These are phyloP conservation scores for Pythium phragmitis DNA, from an alignment of 352 stramenopile genomes.

Conservation along the genomic window DNA sequence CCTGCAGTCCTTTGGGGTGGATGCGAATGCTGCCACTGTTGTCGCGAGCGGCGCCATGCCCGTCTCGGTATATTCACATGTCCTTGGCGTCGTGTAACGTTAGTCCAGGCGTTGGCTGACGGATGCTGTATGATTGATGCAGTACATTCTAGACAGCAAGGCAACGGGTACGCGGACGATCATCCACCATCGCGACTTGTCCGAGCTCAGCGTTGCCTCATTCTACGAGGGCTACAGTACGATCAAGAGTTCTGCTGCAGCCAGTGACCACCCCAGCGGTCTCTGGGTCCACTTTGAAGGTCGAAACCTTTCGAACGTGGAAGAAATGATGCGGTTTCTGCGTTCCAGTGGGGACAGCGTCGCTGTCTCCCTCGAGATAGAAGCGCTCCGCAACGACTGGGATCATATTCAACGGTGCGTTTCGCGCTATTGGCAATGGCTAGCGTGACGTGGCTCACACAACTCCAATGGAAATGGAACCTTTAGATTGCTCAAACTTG, in stretches of 20 bases:
- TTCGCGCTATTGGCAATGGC: background rate
- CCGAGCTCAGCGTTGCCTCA: conserved; percentile 44
- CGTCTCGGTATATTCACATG: conserved; percentile 39
- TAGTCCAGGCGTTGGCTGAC: background rate
- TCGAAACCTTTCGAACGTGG: conserved; percentile 60
- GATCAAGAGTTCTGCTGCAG: background rate
- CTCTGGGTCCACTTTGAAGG: conserved; percentile 78
- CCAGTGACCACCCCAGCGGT: background rate
- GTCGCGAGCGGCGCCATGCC: conserved; percentile 53
- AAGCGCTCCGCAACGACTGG: conserved; percentile 70
- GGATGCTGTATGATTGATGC: background rate
- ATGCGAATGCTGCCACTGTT: conserved; percentile 42
- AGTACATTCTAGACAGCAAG: conserved; percentile 75
- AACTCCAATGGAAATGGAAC: background rate
- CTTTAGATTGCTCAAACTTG: conserved; percentile 40
- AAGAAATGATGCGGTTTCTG: conserved; percentile 56
- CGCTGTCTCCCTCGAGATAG: conserved; percentile 63
- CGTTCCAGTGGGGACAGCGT: background rate
- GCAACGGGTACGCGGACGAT: conserved; percentile 68
- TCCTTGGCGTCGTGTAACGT: background rate
- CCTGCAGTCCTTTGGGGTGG: conserved; percentile 43
- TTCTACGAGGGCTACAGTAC: conserved; percentile 35
- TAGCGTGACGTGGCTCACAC: background rate
- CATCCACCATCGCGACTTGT: conserved; percentile 59
- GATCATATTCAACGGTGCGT: conserved; percentile 48